These are phyloP conservation scores for Aspergillus sp. DNA, from an alignment of 2,329 filamentous ascomycete genomes.

Conservation along the genomic window DNA sequence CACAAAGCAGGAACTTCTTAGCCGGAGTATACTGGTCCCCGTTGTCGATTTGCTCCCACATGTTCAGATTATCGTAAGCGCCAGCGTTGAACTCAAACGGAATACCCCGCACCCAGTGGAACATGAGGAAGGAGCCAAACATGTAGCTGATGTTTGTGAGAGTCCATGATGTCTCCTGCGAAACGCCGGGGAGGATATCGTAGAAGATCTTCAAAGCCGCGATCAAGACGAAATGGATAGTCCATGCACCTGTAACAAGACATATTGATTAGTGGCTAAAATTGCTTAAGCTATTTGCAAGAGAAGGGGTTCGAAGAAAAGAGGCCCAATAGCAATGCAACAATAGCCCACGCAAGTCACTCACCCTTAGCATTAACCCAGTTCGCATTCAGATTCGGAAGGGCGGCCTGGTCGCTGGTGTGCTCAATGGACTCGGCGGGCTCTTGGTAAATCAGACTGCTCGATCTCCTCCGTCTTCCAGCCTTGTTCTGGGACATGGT, in stretches of 20 bases:
- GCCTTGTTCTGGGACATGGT: slow-evolving; percentile 63
- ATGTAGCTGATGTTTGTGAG: slow-evolving; percentile 99
- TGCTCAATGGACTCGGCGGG: slow-evolving; percentile 95
- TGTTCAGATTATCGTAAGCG: slow-evolving; percentile 98
- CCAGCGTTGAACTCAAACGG: slow-evolving; percentile 99
- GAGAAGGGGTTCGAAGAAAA: not conserved
- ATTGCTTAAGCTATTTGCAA: not conserved
- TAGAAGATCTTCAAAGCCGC: slow-evolving; percentile 90
- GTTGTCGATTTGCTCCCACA: slow-evolving; percentile 99
- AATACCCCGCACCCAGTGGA: slow-evolving; percentile 96
- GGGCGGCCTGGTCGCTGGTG: slow-evolving; percentile 89
- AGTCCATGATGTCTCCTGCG: slow-evolving; percentile 98
- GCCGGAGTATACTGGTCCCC: slow-evolving; percentile 97
- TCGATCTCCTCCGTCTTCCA: slow-evolving; percentile 86
- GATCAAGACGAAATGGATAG: slow-evolving; percentile 93
- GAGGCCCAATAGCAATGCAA: slow-evolving; percentile 5
- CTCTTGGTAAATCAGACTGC: slow-evolving; percentile 97
- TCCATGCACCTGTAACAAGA: slow-evolving; percentile 76
- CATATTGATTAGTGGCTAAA: slow-evolving; percentile 16
- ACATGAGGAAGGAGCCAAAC: slow-evolving; percentile 99
- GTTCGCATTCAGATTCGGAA: slow-evolving; percentile 95
- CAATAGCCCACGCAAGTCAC: slow-evolving; percentile 26
- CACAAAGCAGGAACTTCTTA: slow-evolving; percentile 95
- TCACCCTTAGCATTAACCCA: slow-evolving; percentile 99
- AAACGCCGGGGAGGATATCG: slow-evolving; percentile 93